phyloP scores from a whole-genome alignment of 495 filamentous ascomycete species.

The Halenospora varia region DNA sequence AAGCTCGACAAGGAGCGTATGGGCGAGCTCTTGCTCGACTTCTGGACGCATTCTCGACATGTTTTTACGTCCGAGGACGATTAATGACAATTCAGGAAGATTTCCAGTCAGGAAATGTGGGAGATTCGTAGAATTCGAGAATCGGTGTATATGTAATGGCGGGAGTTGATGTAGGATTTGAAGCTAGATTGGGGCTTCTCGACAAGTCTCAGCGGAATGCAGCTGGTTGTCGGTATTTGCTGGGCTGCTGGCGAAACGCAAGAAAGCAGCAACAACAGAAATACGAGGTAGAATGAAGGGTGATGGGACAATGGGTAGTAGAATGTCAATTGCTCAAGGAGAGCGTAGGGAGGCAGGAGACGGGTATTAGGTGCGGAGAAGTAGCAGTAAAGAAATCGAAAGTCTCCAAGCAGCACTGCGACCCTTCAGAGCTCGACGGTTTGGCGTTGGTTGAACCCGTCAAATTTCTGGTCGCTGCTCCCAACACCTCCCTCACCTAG shows the following conservation, averaged over 20 bases:
- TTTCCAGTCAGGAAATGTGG: not conserved
- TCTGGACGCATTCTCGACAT: constrained; percentile 83
- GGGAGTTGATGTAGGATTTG: not conserved
- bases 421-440: not conserved
- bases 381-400: not conserved
- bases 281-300: not conserved
- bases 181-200: not conserved
- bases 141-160: constrained; percentile 18
- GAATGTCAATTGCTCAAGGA: constrained; percentile 16
- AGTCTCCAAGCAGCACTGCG: not conserved
- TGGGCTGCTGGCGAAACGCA: constrained; percentile 1
- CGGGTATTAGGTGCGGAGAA: constrained; percentile 7
- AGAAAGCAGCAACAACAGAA: constrained; percentile 8
- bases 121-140: not conserved
- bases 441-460: constrained; percentile 13
- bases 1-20: constrained; percentile 96
- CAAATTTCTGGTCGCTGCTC: constrained; percentile 4
- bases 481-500: not conserved
- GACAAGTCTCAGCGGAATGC: not conserved
- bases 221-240: not conserved
- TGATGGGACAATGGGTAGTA: constrained; percentile 3
- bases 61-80: constrained; percentile 28
- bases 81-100: not conserved
- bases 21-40: constrained; percentile 96
- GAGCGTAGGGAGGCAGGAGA: constrained; percentile 7